These are phyloP conservation scores for Prorocentrum cordatum DNA, from an alignment of 169 alveolate genomes.

Conservation along the genomic window DNA sequence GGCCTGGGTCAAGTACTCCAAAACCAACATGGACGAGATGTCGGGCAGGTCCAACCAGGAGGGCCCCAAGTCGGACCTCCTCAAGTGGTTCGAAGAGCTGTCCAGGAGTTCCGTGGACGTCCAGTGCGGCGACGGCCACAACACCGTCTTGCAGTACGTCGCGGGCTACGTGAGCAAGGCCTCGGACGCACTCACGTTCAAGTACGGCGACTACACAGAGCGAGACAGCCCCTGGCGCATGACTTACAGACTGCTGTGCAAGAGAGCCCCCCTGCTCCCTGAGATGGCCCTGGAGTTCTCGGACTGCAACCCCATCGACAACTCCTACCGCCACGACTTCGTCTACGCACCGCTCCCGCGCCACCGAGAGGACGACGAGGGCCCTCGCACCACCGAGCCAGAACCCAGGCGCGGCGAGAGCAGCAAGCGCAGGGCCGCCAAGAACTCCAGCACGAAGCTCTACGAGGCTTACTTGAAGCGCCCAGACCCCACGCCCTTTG, in stretches of 20 bases:
- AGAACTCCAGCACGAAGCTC: too few relatives aligned
- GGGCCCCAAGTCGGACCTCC: too few relatives aligned
- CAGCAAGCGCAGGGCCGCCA: too few relatives aligned
- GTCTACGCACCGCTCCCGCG: too few relatives aligned
- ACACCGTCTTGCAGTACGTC: neutral
- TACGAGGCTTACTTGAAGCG: too few relatives aligned
- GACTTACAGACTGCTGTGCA: neutral
- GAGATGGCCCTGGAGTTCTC: neutral
- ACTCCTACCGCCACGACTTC: too few relatives aligned
- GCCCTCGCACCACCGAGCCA: too few relatives aligned
- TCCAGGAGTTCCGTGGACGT: neutral
- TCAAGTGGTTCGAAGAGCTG: neutral
- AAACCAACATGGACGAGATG: neutral
- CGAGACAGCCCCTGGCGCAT: too few relatives aligned
- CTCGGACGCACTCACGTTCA: neutral
- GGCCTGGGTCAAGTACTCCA: neutral
- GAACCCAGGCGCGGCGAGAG: too few relatives aligned
- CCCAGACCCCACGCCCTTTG: too few relatives aligned
- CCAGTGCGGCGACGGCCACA: neutral
- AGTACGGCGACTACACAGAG: neutral
- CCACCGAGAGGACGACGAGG: too few relatives aligned
- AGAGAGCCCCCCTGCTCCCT: neutral
- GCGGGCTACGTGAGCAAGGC: constrained; percentile 5
- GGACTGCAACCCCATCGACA: too few relatives aligned
- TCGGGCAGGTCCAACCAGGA: neutral